These are phyloP conservation scores for Panellus pusillus DNA, from an alignment of 768 basidiomycete species.

Conservation along the genomic window DNA sequence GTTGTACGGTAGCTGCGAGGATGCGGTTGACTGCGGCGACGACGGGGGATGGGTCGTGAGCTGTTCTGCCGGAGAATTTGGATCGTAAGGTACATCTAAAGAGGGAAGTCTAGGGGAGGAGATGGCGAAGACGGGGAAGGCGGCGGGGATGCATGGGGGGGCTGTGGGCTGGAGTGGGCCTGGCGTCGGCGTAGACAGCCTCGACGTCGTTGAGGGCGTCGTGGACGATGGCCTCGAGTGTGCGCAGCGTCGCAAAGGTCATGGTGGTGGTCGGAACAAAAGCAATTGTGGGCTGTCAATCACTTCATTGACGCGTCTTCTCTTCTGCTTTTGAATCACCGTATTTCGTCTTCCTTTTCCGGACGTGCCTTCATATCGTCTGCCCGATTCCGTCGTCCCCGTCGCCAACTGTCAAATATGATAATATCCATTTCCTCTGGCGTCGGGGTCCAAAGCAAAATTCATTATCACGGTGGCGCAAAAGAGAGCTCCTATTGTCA, in stretches of 20 bases:
- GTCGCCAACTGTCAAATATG: no score
- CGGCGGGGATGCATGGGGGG: conserved; percentile 21
- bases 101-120: conserved; percentile 52
- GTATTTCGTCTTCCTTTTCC: no score
- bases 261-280: conserved; percentile 25
- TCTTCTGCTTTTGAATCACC: not conserved
- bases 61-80: conserved; percentile 49
- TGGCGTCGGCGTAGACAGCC: conserved; percentile 43
- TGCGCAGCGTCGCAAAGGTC: conserved; percentile 65
- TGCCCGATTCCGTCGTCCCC: no score
- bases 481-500: no score
- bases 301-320: not conserved
- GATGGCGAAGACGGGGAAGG: conserved; percentile 20
- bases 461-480: no score
- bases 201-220: conserved; percentile 71
- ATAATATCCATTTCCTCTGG: no score
- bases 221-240: conserved; percentile 65
- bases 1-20: conserved; percentile 62
- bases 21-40: conserved; percentile 61
- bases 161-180: not conserved
- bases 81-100: conserved; percentile 47
- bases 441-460: no score
- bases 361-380: no score
- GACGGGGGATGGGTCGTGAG: conserved; percentile 61
- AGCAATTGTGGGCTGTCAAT: not conserved